Conservation (phyloP, 805 yeast species). For the Lachancea cidri region DNA sequence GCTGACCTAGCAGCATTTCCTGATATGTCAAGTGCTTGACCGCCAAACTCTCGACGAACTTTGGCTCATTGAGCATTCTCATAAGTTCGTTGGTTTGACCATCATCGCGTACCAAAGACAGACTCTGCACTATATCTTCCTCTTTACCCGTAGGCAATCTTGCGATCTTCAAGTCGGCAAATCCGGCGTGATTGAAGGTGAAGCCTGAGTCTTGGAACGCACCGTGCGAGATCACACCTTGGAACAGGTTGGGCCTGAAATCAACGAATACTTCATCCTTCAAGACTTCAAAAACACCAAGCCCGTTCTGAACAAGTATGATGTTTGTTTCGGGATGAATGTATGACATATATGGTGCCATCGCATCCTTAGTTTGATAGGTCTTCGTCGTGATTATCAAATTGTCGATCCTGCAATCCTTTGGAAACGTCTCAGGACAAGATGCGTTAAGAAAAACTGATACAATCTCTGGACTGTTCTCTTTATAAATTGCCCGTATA, state of each 20-base stretch:
- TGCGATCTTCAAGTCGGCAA: conserved; percentile 58
- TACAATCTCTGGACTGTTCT: conserved; percentile 11
- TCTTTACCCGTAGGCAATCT: conserved; percentile 41
- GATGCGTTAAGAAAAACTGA: conserved; percentile 6
- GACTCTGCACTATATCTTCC: conserved; percentile 18
- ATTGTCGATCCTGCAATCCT: conserved; percentile 40
- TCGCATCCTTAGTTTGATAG: conserved; percentile 61
- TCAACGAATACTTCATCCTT: conserved; percentile 50
- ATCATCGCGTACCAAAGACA: conserved; percentile 12
- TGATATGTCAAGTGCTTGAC: conserved; percentile 37
- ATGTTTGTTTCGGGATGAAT: conserved; percentile 53
- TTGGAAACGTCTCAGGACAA: conserved; percentile 22
- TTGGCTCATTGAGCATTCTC: conserved; percentile 21
- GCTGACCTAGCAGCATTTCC: conserved; percentile 53
- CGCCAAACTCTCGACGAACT: conserved; percentile 24
- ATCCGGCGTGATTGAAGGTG: conserved; percentile 62
- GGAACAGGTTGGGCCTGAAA: conserved; percentile 55
- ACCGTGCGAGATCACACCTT: conserved; percentile 84
- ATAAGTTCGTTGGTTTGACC: conserved; percentile 24
- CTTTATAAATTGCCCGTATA: conserved; percentile 22
- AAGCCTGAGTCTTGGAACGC: conserved; percentile 49
- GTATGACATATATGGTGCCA: conserved; percentile 47
- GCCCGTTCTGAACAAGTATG: conserved; percentile 80
- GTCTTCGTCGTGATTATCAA: conserved; percentile 78
- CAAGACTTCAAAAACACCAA: conserved; percentile 68